Evolutionary conservation across 106 monocot genomes (phyloP).

Genomic region (Dioscorea zingiberensis): DNA sequence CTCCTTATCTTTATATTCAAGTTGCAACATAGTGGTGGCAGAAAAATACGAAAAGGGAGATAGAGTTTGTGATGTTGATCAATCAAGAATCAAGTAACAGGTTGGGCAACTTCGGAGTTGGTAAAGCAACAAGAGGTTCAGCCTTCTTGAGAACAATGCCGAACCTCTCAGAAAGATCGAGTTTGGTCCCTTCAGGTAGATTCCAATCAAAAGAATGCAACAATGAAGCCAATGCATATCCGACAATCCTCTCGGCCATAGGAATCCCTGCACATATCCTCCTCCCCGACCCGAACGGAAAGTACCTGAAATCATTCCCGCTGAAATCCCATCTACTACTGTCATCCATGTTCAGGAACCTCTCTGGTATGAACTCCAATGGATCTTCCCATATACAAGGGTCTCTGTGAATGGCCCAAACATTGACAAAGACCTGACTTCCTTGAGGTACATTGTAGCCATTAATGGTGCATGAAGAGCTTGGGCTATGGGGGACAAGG

Average conservation of each 20-base stretch:
- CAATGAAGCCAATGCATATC: slow-evolving; percentile 23
- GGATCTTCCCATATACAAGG: slow-evolving; percentile 13
- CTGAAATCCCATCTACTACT: not conserved
- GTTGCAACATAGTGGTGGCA: no score
- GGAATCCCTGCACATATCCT: slow-evolving; percentile 40
- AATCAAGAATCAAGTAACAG: no score
- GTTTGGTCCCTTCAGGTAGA: slow-evolving; percentile 20
- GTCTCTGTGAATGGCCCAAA: slow-evolving; percentile 26
- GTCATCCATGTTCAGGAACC: slow-evolving; percentile 2
- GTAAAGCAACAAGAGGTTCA: slow-evolving; percentile 25
- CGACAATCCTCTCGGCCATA: slow-evolving; percentile 26
- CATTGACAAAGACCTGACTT: slow-evolving; percentile 10
- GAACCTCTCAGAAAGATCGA: slow-evolving; percentile 35
- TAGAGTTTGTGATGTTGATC: no score
- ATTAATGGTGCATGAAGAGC: not conserved
- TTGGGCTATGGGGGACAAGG: slow-evolving; percentile 12
- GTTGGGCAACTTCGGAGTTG: slow-evolving; percentile 14
- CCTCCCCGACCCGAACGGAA: slow-evolving; percentile 51
- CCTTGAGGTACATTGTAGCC: slow-evolving; percentile 14
- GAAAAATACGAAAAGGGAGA: no score
- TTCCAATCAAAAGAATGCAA: slow-evolving; percentile 58
- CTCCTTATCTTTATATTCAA: no score
- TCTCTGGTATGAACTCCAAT: slow-evolving; percentile 19
- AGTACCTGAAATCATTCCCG: slow-evolving; percentile 16
- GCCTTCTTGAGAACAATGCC: slow-evolving; percentile 36